Evolutionary conservation across 495 filamentous ascomycete genomes (phyloP), one percentile per base, ranked within the genome.

Genomic region (Aspergillus affinis): DNA sequence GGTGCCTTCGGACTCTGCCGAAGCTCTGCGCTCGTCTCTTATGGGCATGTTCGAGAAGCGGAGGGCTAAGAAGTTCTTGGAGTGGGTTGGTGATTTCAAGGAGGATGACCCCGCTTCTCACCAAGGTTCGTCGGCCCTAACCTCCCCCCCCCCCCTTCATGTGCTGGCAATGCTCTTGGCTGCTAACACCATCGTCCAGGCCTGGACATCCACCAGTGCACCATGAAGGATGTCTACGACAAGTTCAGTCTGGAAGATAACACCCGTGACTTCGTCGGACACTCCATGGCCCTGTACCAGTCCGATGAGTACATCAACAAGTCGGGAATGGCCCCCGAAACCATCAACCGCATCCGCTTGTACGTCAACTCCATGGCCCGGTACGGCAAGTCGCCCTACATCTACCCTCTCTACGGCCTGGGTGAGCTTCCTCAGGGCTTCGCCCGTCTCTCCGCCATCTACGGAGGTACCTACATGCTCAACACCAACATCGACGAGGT

Each of bases 31-130:
- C 67, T 97, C 92, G 51, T 92, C 94, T 57, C 78, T 99, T 69
- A 97, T 99, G 90, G 93, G 94, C 46, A 80, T 96, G 57, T 98
- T 96, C 61, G 95, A 99, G 82, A 99, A 99, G 84, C 86, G 92
- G 61, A 84, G 94, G 63, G 95, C 96, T 72, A 93, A 96, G 84
- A 90, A 85, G 74, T 98, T 99, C 80, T 83, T 99, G 67, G 91
- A 96, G 73, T 99, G 93, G 90, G 90, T 98, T 67, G 95, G 92
- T 53, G 86, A 86, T 46, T 98, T 96, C 74, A 89, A 96, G 67
- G 76, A 83, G 68, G 88, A 91, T 59, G 88, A 99, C 72, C 81
- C 92, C 29, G 76, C 88, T 18, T 92, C 91, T 60, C 93, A 97
- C 81, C 91, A 90, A 71, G 92, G 90, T 96, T 69, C 54, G 84